Conservation (phyloP, 768 basidiomycete species). For the Rhodotorula kratochvilovae region DNA sequence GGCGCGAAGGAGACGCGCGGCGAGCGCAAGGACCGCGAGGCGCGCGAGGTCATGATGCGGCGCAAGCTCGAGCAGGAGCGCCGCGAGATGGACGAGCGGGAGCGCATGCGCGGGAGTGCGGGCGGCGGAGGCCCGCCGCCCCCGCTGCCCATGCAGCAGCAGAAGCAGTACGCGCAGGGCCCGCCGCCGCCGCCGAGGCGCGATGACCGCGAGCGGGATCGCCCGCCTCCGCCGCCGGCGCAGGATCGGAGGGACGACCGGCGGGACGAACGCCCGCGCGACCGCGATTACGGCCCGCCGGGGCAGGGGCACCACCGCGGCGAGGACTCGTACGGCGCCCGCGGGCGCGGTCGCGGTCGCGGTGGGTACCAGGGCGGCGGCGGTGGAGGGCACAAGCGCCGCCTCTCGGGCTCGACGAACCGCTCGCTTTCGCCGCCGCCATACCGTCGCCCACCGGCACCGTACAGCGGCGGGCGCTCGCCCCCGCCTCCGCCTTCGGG, state of each 20-base stretch:
- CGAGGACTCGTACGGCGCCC: no score
- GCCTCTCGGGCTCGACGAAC: background rate
- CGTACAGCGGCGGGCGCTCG: background rate
- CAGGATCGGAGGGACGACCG: background rate
- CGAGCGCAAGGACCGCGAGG: constrained; percentile 31
- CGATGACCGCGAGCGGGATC: background rate
- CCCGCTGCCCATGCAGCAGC: background rate
- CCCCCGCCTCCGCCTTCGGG: background rate
- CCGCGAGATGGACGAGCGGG: background rate
- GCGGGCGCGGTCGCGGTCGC: background rate
- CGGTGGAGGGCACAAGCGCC: background rate
- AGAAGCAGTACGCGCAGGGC: no score
- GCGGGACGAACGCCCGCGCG: background rate
- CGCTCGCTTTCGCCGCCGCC: background rate
- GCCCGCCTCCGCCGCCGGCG: background rate
- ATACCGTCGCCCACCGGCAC: background rate
- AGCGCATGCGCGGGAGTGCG: background rate
- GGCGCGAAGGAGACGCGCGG: constrained; percentile 24
- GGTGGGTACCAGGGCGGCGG: background rate
- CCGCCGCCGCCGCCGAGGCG: background rate
- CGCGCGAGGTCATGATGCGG: constrained; percentile 13
- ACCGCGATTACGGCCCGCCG: background rate
- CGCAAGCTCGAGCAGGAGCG: background rate
- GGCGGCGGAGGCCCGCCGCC: background rate
- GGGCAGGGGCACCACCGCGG: background rate